Percentiles rank a stretch among this genome's conserved stretches.
phyloP scores from a whole-genome alignment of 371 early-diverging fungal species.

The Lichtheimia ornata region DNA sequence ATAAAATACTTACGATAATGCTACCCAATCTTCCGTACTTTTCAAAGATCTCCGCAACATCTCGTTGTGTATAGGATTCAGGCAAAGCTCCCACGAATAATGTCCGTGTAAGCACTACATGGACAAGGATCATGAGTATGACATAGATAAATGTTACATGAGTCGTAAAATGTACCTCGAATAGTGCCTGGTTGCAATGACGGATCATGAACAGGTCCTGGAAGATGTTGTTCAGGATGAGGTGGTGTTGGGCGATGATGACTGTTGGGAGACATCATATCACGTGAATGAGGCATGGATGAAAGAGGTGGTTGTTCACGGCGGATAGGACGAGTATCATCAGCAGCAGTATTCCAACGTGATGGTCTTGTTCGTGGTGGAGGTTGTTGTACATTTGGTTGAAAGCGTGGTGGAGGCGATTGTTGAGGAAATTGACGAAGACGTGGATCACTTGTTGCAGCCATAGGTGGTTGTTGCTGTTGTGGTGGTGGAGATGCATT shows the following conservation, averaged over 20 bases:
- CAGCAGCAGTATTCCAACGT: conserved; percentile 10
- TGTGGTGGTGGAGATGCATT: conserved; percentile 3
- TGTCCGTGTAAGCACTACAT: conserved; percentile 45
- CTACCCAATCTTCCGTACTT: conserved; percentile 44
- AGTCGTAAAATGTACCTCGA: conserved; percentile 30
- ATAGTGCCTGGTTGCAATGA: conserved; percentile 38
- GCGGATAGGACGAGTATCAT: background rate
- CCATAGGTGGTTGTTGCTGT: background rate
- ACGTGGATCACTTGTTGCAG: conserved; percentile 4
- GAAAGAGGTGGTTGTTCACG: background rate
- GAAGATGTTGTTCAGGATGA: conserved; percentile 3
- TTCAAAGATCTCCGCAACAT: conserved; percentile 34
- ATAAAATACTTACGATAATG: conserved; percentile 35
- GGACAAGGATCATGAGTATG: background rate
- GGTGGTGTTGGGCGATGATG: background rate
- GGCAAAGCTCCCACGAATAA: conserved; percentile 53
- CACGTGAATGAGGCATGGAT: background rate
- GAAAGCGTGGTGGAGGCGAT: background rate
- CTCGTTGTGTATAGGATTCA: conserved; percentile 31
- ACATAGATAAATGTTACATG: too few relatives aligned
- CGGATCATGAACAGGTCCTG: conserved; percentile 32
- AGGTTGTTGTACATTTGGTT: conserved; percentile 10
- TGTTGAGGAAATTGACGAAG: background rate
- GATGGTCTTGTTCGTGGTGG: conserved; percentile 9
- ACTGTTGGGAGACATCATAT: background rate